Evolutionary conservation across 2,329 filamentous ascomycete species (phyloP).

Genomic region (Arthroderma uncinatum): DNA sequence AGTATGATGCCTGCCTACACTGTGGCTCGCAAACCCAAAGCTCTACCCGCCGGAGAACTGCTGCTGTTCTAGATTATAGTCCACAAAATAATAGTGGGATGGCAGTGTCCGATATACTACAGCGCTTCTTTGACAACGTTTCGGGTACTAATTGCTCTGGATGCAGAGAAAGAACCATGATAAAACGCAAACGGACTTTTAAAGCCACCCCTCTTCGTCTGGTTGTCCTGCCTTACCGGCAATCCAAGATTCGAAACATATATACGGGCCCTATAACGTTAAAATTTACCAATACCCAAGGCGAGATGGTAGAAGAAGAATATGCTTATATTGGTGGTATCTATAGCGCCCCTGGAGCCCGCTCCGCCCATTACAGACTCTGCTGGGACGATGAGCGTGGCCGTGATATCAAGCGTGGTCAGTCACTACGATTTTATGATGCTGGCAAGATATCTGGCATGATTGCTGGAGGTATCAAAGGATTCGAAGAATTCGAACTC

Average conservation of each 20-base stretch:
- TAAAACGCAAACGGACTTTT: slow-evolving; percentile 13
- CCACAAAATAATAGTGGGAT: slow-evolving; percentile 15
- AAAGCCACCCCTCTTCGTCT: slow-evolving; percentile 23
- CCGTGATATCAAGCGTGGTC: slow-evolving; percentile 17
- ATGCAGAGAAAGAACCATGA: slow-evolving; percentile 5
- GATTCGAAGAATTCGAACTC: slow-evolving; percentile 14
- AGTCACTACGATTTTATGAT: slow-evolving; percentile 25
- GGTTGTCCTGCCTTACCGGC: slow-evolving; percentile 17
- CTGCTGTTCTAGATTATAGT: not conserved
- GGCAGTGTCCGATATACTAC: slow-evolving; percentile 16
- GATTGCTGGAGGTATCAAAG: slow-evolving; percentile 21
- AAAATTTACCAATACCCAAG: slow-evolving; percentile 17
- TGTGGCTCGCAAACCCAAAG: not conserved
- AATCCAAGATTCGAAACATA: slow-evolving; percentile 16
- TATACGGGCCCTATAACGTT: slow-evolving; percentile 20
- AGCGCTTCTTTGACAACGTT: slow-evolving; percentile 14
- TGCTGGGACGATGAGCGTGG: slow-evolving; percentile 26
- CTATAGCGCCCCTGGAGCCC: slow-evolving; percentile 17
- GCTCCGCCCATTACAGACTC: slow-evolving; percentile 16
- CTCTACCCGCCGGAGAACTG: not conserved
- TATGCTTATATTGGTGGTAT: slow-evolving; percentile 33
- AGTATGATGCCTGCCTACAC: not conserved
- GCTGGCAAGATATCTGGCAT: slow-evolving; percentile 18
- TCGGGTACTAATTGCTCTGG: not conserved
- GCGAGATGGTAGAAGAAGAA: slow-evolving; percentile 14